A percentile compares a stretch with the other conserved stretches of the same genome.
These are phyloP conservation scores for Rhododendron molle DNA, from an alignment of 148 eudicot genomes.

Conservation along the genomic window DNA sequence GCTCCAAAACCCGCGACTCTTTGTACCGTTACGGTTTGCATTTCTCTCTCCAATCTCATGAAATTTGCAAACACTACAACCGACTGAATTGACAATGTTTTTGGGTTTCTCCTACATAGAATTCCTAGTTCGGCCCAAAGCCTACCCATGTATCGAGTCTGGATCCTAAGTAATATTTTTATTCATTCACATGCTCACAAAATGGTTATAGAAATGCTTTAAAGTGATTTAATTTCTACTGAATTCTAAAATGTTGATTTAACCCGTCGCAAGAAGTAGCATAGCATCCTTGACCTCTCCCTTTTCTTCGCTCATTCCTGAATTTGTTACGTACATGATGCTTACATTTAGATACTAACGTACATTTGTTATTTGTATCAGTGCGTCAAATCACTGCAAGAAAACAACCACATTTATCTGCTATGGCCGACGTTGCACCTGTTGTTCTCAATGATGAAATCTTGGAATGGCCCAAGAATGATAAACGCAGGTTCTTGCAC, in stretches of 20 bases:
- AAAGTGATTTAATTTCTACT: too few species aligned
- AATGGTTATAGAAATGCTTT: too few species aligned
- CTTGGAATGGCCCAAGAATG: slow-evolving; percentile 80
- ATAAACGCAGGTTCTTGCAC: slow-evolving; percentile 65
- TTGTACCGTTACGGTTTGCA: background rate
- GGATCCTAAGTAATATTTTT: too few species aligned
- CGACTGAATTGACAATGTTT: too few species aligned
- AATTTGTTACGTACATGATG: background rate
- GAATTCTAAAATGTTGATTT: too few species aligned
- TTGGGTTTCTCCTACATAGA: too few species aligned
- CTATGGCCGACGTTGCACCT: slow-evolving; percentile 57
- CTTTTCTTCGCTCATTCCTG: background rate
- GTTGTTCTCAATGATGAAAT: slow-evolving; percentile 44
- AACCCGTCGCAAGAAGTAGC: too few species aligned
- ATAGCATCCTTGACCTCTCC: background rate
- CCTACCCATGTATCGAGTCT: too few species aligned
- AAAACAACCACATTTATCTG: slow-evolving; percentile 2
- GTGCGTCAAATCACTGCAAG: background rate
- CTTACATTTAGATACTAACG: background rate
- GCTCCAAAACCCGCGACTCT: background rate
- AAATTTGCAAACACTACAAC: too few species aligned
- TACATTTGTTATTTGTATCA: background rate
- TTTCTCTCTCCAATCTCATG: background rate
- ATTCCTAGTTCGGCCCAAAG: too few species aligned
- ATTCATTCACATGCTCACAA: too few species aligned